Evolutionary conservation across 805 yeast species (phyloP).

Genomic region (Debaryomyces prosopidis): DNA sequence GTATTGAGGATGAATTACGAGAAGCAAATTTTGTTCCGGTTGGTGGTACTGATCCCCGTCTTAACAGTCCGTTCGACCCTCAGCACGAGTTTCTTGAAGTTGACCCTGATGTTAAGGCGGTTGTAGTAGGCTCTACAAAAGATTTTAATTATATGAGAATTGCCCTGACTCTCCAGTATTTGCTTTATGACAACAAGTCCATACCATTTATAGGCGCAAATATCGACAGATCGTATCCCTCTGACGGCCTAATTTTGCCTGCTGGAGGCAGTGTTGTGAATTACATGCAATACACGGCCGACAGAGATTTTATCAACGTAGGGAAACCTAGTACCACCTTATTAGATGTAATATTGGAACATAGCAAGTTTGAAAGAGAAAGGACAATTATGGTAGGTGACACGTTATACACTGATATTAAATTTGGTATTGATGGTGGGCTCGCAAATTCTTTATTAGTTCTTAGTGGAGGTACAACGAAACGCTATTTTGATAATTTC

Average conservation of each 20-base stretch:
- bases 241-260: constrained; percentile 35
- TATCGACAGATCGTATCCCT: constrained; percentile 42
- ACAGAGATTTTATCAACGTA: constrained; percentile 32
- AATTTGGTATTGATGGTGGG: constrained; percentile 42
- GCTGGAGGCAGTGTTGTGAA: constrained; percentile 44
- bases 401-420: constrained; percentile 43
- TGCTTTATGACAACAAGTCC: constrained; percentile 27
- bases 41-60: constrained; percentile 33
- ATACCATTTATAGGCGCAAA: constrained; percentile 42
- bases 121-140: constrained; percentile 41
- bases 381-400: constrained; percentile 43
- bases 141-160: constrained; percentile 37
- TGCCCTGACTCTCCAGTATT: constrained; percentile 38
- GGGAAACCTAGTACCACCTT: constrained; percentile 39
- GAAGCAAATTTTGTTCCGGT: constrained; percentile 33
- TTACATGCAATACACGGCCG: constrained; percentile 35
- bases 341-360: constrained; percentile 28
- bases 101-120: constrained; percentile 41
- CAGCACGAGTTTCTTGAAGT: constrained; percentile 26
- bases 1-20: constrained; percentile 35
- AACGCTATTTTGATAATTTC: constrained; percentile 20
- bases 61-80: constrained; percentile 26
- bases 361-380: constrained; percentile 24
- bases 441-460: constrained; percentile 37
- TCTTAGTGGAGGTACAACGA: constrained; percentile 36